phyloP scores from a whole-genome alignment of 164 flowering plant species.

The Tinospora cordifolia region DNA sequence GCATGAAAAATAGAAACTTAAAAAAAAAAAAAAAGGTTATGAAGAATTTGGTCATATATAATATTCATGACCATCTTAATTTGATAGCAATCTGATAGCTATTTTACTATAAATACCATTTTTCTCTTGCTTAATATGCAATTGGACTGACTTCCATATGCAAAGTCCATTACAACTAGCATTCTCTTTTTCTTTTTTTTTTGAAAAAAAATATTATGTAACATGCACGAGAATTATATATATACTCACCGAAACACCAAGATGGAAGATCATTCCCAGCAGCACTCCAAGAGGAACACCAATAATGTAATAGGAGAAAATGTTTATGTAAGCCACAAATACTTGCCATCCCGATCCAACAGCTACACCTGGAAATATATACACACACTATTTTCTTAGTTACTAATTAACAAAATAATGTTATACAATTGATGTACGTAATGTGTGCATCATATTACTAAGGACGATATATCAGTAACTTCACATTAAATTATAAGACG shows the following conservation, averaged over 20 bases:
- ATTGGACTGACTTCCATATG: no score
- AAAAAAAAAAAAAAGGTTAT: neutral
- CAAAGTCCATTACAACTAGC: no score
- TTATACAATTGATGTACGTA: no score
- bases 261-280: conserved; percentile 35
- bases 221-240: neutral
- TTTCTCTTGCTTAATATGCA: no score
- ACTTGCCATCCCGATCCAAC: conserved; percentile 81
- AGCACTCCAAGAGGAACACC: conserved; percentile 52
- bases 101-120: no score
- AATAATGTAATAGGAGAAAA: conserved; percentile 54
- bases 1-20: neutral
- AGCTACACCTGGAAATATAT: conserved; percentile 45
- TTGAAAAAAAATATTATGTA: neutral
- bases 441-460: no score
- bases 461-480: no score
- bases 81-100: no score
- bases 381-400: neutral
- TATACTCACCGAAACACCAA: conserved; percentile 36
- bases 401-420: neutral
- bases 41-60: neutral
- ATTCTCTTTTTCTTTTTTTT: no score
- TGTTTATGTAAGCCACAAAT: conserved; percentile 45
- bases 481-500: no score
- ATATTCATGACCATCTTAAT: no score